Conservation (phyloP, 495 filamentous ascomycete genomes). For the Acidomyces sp. region DNA sequence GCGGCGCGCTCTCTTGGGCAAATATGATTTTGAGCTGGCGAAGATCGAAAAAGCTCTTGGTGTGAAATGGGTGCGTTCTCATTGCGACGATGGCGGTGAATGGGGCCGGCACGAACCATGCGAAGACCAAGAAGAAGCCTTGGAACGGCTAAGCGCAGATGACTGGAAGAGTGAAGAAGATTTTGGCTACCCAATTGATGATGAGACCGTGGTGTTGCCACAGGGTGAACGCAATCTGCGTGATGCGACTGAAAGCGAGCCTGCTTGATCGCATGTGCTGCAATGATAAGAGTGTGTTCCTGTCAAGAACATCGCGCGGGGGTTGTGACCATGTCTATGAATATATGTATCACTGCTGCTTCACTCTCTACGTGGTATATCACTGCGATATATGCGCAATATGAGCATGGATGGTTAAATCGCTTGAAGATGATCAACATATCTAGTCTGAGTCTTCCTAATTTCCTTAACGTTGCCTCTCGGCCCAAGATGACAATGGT, state of each 20-base stretch:
- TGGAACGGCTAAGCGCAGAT: slow-evolving; percentile 7
- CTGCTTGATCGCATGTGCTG: no score
- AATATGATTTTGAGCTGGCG: slow-evolving; percentile 16
- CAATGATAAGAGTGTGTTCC: no score
- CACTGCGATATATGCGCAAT: no score
- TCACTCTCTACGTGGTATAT: no score
- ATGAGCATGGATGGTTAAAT: no score
- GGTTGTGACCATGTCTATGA: no score
- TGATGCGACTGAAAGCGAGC: slow-evolving; percentile 9
- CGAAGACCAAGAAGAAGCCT: slow-evolving; percentile 9
- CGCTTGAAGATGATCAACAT: no score
- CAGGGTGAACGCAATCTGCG: slow-evolving; percentile 6
- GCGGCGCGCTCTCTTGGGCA: slow-evolving; percentile 9
- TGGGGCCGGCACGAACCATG: slow-evolving; percentile 7
- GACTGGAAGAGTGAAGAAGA: slow-evolving; percentile 11
- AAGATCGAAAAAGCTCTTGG: slow-evolving; percentile 19
- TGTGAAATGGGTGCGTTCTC: slow-evolving; percentile 16
- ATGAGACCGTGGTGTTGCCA: slow-evolving; percentile 1
- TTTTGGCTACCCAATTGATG: slow-evolving; percentile 12
- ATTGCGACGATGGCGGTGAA: slow-evolving; percentile 2
- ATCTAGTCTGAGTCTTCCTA: no score
- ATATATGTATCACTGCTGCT: no score
- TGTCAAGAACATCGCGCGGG: no score
- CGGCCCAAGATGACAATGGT: no score
- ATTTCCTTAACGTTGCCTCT: no score